Conservation (phyloP, 805 yeast species). For the Gaillardinia entomophila region DNA sequence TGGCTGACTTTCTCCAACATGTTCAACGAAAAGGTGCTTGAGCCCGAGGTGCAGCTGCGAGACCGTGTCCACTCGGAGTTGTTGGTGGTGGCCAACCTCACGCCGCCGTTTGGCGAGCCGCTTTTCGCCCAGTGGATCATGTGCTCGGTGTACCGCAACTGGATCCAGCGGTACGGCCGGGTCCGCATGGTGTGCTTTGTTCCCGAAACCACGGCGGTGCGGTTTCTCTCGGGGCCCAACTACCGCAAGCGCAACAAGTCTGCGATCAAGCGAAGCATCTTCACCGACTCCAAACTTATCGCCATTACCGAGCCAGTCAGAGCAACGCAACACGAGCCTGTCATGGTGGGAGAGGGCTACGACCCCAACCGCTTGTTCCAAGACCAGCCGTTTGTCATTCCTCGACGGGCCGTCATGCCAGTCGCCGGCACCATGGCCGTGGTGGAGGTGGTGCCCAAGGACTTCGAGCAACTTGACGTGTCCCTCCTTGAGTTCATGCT, state of each 20-base stretch:
- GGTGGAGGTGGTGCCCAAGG: conserved; percentile 48
- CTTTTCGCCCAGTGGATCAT: conserved; percentile 69
- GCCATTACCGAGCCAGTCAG: conserved; percentile 35
- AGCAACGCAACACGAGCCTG: conserved; percentile 2
- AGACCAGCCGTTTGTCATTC: conserved; percentile 31
- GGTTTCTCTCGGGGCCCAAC: conserved; percentile 54
- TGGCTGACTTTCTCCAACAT: conserved; percentile 59
- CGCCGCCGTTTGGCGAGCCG: conserved; percentile 54
- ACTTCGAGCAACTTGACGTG: conserved; percentile 23
- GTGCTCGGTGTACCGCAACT: conserved; percentile 62
- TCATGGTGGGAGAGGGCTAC: conserved; percentile 23
- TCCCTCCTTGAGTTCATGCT: conserved; percentile 62
- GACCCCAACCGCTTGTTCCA: conserved; percentile 31
- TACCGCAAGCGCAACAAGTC: conserved; percentile 52
- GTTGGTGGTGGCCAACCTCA: conserved; percentile 54
- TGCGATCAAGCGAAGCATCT: conserved; percentile 59
- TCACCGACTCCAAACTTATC: conserved; percentile 51
- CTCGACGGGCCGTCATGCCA: conserved; percentile 22
- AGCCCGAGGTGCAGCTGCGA: conserved; percentile 19
- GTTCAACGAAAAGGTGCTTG: conserved; percentile 39
- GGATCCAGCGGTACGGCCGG: conserved; percentile 68
- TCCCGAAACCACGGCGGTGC: conserved; percentile 48
- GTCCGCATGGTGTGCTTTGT: conserved; percentile 72
- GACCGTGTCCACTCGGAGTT: conserved; percentile 47
- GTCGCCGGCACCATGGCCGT: conserved; percentile 41